These are phyloP conservation scores for Echria macrotheca DNA, from an alignment of 495 filamentous ascomycete genomes.

Conservation along the genomic window DNA sequence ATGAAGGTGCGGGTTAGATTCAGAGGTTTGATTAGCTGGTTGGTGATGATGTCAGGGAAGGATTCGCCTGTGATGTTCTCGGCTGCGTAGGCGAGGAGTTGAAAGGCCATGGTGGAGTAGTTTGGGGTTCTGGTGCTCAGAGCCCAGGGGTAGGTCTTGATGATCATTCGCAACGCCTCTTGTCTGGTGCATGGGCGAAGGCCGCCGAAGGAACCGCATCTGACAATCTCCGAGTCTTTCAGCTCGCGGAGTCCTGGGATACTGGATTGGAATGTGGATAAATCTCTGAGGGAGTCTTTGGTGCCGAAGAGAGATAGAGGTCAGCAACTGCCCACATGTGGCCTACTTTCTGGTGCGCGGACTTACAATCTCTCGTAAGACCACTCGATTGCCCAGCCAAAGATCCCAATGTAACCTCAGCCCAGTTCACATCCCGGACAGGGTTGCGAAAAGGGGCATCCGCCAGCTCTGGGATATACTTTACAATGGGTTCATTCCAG, in stretches of 20 bases:
- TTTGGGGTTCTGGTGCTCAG: slow-evolving; percentile 7
- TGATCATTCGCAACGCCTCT: slow-evolving; percentile 10
- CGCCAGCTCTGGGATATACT: slow-evolving; percentile 18
- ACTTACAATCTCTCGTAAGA: slow-evolving; percentile 8
- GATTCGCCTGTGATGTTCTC: slow-evolving; percentile 11
- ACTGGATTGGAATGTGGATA: slow-evolving; percentile 3
- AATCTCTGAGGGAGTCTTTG: slow-evolving; percentile 5
- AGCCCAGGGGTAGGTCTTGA: slow-evolving; percentile 4
- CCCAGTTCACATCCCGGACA: slow-evolving; percentile 10
- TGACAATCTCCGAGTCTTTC: slow-evolving; percentile 8
- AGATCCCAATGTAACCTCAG: slow-evolving; percentile 12
- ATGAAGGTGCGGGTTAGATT: slow-evolving; percentile 5
- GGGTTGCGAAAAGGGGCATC: not conserved
- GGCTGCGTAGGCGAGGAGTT: slow-evolving; percentile 13
- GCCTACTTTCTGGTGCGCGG: too few species aligned
- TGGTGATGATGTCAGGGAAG: slow-evolving; percentile 2
- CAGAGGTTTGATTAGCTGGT: slow-evolving; percentile 10
- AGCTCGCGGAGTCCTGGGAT: slow-evolving; percentile 6
- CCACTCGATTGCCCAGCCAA: slow-evolving; percentile 10
- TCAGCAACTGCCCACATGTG: too few species aligned
- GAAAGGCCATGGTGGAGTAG: slow-evolving; percentile 14
- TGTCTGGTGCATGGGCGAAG: slow-evolving; percentile 10
- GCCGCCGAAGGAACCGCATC: slow-evolving; percentile 5
- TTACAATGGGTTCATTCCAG: slow-evolving; percentile 20
- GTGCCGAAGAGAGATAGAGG: not conserved